A percentile compares a stretch with the other conserved stretches of the same genome.
Evolutionary conservation across 495 filamentous ascomycete species (phyloP).

Genomic region (Talaromyces adpressus): DNA sequence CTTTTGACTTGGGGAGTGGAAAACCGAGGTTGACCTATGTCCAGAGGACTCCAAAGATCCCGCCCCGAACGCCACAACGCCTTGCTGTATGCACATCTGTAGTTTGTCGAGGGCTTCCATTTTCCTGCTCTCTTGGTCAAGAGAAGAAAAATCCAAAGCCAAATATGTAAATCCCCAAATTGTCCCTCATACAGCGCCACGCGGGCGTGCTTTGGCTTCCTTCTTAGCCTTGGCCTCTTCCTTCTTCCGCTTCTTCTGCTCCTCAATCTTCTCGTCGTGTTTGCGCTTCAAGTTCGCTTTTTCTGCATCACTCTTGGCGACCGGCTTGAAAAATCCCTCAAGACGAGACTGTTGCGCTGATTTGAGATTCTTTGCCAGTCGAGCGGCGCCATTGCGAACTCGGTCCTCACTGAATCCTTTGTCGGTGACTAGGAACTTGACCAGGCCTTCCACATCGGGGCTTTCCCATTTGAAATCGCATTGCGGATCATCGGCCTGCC

Average conservation of each 20-base stretch:
- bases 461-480: slow-evolving; percentile 98
- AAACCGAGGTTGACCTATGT: neutral
- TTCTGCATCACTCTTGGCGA: slow-evolving; percentile 82
- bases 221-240: slow-evolving; percentile 82
- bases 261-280: slow-evolving; percentile 79
- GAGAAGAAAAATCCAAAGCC: neutral
- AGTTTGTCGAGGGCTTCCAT: neutral
- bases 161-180: neutral
- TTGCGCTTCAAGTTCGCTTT: slow-evolving; percentile 82
- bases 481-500: slow-evolving; percentile 71
- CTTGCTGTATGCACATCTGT: neutral
- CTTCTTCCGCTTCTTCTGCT: slow-evolving; percentile 92
- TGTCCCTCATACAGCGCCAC: slow-evolving; percentile 48
- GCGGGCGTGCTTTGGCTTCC: slow-evolving; percentile 79
- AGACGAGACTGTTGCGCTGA: slow-evolving; percentile 79
- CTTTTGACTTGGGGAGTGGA: neutral
- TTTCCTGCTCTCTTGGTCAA: neutral
- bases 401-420: slow-evolving; percentile 97
- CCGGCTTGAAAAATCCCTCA: slow-evolving; percentile 96
- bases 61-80: neutral
- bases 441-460: slow-evolving; percentile 80
- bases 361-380: slow-evolving; percentile 83
- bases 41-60: neutral
- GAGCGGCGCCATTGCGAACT: slow-evolving; percentile 66
- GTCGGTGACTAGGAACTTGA: slow-evolving; percentile 82